Base-by-base conservation (phyloP, 2,329 filamentous ascomycete species). In the Dactylonectria macrodidyma region DNA sequence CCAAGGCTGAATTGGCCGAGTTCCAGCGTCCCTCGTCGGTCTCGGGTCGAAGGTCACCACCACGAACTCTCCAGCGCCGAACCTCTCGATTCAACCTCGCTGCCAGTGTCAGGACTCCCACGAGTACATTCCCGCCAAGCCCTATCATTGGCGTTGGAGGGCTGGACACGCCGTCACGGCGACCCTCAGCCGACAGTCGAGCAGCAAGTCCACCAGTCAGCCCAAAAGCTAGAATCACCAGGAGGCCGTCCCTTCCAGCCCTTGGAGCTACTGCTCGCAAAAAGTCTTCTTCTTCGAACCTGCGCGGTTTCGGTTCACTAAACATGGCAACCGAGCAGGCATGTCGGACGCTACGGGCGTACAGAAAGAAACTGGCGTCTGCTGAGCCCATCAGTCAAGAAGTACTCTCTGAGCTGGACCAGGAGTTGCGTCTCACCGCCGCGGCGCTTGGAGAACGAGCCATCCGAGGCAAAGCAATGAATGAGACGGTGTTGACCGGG, bases 1-100 rank as follows among this genome's bases (percentile, higher is more conserved):
- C 95, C 2, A 94, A 93, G 74, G 91, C 92, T 1, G 95, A 98
- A 75, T 84, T 98, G 47, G 93, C 94, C 9, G 93, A 95, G 68
- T 95, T 97, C 68, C 89, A 90, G 70, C 83, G 88, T 5, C 83
- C 87, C 4, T 83, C 84, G 1, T 75, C 84, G 9, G 79, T 83
- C 9, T 77, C 80, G 8, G 87, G 87, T 3, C 84, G 86, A 51
- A 84, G 84, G 26, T 91, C 89, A 1, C 89, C 90, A 1, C 86
- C 88, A 2, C 83, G 89, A 63, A 82, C 84, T 0, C 70, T 91
- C 6, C 82, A 85, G 34, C 85, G 87, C 41, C 87, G 88, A 62
- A 84, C 86, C 16, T 91, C 90, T 12, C 81, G 84, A 30, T 84
- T 85, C 60, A 86, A 83, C 46, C 77, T 88, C 2, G 77, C 79